Base-by-base conservation (phyloP, 129 eudicot species). In the Kitagawia praeruptora region DNA sequence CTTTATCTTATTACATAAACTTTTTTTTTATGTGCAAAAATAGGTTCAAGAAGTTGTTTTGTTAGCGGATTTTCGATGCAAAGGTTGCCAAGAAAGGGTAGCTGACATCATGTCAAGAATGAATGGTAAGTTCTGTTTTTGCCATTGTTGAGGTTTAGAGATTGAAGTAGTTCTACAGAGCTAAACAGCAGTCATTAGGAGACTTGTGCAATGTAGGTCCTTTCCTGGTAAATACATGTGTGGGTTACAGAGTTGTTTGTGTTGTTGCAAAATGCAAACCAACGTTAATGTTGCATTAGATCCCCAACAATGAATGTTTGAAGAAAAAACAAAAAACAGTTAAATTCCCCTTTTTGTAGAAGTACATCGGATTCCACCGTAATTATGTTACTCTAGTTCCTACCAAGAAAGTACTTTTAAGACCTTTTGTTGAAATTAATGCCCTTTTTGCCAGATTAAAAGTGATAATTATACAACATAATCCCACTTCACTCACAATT, bases 21-120 rank as follows among this genome's bases (percentile, higher is more conserved):
- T 34, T 34, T 34, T 49, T 3, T 49, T 19, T 18, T 74, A 75
- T 79, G 77, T 39, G 3, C 37, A 1, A 53, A 74, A 79, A 58
- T 85, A 93, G 97, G 88, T 89, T 49, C 97, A 93, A 71, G 92
- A 93, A 87, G 90, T 93, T 44, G 97, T 91, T 63, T 76, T 93
- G 16, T 78, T 89, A 46, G 98, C 98, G 3, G 98, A 91, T 86
- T 86, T 91, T 75, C 85, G 84, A 44, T 89, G 96, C 80, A 48
- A 86, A 78, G 83, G 61, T 19, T 93, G 97, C 81, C 98, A 93
- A 81, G 81, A 85, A 71, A 88, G 97, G 78, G 94, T 93, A 37
- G 91, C 88, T 38, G 81, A 88, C 79, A 87, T 91, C 12, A 80
- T 93, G 78, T 78, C 97, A 53, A 88, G 85, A 81, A 86, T 93